Evolutionary conservation across 495 filamentous ascomycete genomes (phyloP).

Genomic region (Chaetomium cochliodes): DNA sequence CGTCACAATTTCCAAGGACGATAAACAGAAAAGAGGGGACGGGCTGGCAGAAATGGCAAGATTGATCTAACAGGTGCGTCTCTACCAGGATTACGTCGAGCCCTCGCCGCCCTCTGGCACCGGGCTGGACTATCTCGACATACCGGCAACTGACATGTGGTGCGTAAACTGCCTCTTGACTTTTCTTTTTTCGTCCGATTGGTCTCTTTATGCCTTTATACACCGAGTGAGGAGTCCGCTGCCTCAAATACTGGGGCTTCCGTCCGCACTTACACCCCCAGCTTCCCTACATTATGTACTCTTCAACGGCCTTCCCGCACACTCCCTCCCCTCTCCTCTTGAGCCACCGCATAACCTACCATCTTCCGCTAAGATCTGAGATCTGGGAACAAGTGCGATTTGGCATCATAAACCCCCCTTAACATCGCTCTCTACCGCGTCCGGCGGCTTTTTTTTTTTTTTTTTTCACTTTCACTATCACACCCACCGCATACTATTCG

Average conservation of each 20-base stretch:
- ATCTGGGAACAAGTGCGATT: slow-evolving; percentile 8
- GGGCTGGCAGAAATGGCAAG: slow-evolving; percentile 32
- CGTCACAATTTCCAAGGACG: neutral
- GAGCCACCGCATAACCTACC: slow-evolving; percentile 15
- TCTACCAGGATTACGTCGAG: slow-evolving; percentile 50
- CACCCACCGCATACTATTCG: no score
- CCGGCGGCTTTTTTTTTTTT: neutral
- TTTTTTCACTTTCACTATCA: neutral
- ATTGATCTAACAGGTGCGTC: slow-evolving; percentile 30
- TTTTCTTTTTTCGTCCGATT: slow-evolving; percentile 23
- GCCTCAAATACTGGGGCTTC: slow-evolving; percentile 22
- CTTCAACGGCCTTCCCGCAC: slow-evolving; percentile 20
- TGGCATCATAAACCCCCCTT: neutral
- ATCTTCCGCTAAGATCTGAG: slow-evolving; percentile 4
- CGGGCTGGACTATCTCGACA: slow-evolving; percentile 51
- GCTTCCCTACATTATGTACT: slow-evolving; percentile 33
- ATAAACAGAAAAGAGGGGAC: slow-evolving; percentile 25
- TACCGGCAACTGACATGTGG: slow-evolving; percentile 51
- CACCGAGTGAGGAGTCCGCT: slow-evolving; percentile 1
- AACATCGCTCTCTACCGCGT: neutral
- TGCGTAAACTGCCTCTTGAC: slow-evolving; percentile 29
- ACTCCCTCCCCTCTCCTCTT: neutral
- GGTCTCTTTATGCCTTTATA: slow-evolving; percentile 12
- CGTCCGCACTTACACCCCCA: slow-evolving; percentile 32
- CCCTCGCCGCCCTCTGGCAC: slow-evolving; percentile 47